Base-by-base conservation (phyloP, 805 yeast species). In the Tetrapisispora pingtungensis region DNA sequence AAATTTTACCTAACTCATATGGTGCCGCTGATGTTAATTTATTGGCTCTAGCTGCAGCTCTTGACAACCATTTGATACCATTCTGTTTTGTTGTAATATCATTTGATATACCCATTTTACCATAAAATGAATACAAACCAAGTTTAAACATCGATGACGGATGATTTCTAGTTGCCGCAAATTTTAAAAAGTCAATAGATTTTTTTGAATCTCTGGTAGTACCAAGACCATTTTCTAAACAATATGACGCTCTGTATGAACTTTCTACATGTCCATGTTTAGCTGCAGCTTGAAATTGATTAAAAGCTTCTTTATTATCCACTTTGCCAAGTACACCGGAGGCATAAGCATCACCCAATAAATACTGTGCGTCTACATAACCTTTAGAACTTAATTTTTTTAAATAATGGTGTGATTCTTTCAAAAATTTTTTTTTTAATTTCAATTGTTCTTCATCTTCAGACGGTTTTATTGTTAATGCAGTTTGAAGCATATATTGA, bases 121-220 rank as follows among this genome's bases (percentile, higher is more conserved):
- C 79, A 57, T 87, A 77, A 64, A 83, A 93, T 33, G 87, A 82
- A 54, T 89, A 87, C 36, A 86, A 71, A 4, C 97, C 98, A 50
- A 88, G 70, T 60, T 89, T 85, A 68, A 81, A 84, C 95, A 90
- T 87, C 4, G 97, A 96, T n/a, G 95, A 89, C 0, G 97, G 88
- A 62, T 90, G 98, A 57, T 85, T 87, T 59, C 84, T 82, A 28
- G 88, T 74, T 0, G 97, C 95, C 0, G 97, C 96, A 57, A 80
- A 79, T 58, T 83, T 82, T 46, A 87, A 67, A 59, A 81, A 87
- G 53, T 86, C 94, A 7, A 87, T 68, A 1, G 94, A 88, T 55
- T 86, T 82, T 45, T 94, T 74, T 0, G 95, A 81, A 62, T 93
- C 97, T 53, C 93, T 74, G 18, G 86, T 79, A 4, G 90, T 83